Base-by-base conservation (phyloP, 805 yeast genomes). In the Candida sithepensis region DNA sequence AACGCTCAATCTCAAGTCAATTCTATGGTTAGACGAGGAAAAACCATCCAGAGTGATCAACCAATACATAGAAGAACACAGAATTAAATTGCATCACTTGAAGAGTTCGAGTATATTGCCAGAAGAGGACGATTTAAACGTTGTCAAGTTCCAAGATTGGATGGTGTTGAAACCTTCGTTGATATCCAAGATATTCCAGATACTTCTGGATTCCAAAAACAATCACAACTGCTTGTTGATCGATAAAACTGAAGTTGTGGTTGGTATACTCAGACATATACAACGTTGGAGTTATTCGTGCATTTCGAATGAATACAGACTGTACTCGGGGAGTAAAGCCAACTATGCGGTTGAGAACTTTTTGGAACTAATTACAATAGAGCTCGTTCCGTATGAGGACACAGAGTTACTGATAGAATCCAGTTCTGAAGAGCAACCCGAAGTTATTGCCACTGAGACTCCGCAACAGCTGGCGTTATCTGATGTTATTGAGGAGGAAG, bases 221-320 rank as follows among this genome's bases (percentile, higher is more conserved):
- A 76, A 84, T 54, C 82, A 85, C 58, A 90, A 90, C 44, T 63
- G 87, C 4, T 69, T 92, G 40, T 64, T 92, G 13, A 81, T 94
- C 20, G 98, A 94, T 61, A 78, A 85, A 34, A 83, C 91, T 6
- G 84, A 85, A 49, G 80, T 94, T 12, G 74, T 91, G 18, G 79
- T 89, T 10, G 97, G 97, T 0, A 72, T 91, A 2, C 67, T 94
- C 30, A 72, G 99, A 44, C 83, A 85, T 61, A 72, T 91, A 36
- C 94, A 88, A 65, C 85, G 85, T 66, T 92, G 97, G 98, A 84
- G 82, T 56, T 85, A 85, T 61, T 81, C 91, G 21, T 84, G 95
- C 18, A 81, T 92, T 4, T 77, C 90, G 20, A 85, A 84, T 57
- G 98, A 92, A 64, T 94, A 89, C 66, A 72, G 96, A 45, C 73